Conservation (phyloP, 306 rosid species). For the Inga oerstediana region DNA sequence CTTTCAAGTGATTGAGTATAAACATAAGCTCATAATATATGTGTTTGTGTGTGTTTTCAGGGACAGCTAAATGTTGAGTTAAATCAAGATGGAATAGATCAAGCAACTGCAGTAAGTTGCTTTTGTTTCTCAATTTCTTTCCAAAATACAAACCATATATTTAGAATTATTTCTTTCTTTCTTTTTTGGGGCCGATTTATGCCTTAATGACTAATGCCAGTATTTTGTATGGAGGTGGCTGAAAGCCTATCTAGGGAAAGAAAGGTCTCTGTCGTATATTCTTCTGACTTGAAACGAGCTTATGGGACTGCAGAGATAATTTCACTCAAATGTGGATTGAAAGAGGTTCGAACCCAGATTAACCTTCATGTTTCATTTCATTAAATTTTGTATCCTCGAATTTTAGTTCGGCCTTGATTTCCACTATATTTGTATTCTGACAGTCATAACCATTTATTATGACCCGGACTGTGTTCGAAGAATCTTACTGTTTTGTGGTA, state of each 20-base stretch:
- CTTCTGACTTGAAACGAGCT: too few relatives aligned
- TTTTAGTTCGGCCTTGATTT: not conserved
- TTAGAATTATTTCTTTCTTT: conserved; percentile 10
- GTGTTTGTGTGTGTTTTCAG: conserved; percentile 38
- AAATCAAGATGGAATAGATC: conserved; percentile 84
- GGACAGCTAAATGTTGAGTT: conserved; percentile 85
- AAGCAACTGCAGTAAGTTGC: conserved; percentile 77
- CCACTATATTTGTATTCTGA: conserved; percentile 1
- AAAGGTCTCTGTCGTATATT: conserved; percentile 60
- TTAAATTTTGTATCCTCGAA: conserved; percentile 7
- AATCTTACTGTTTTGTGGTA: not conserved
- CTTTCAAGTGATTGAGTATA: not conserved
- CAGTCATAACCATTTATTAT: conserved; percentile 1
- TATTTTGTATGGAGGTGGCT: conserved; percentile 62
- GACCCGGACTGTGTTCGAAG: not conserved
- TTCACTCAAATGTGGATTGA: conserved; percentile 48
- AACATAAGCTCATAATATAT: too few relatives aligned
- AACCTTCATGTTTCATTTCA: conserved; percentile 2
- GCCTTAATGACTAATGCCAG: conserved; percentile 14
- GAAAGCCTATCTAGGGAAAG: conserved; percentile 74
- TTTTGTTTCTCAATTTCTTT: conserved; percentile 18
- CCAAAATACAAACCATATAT: conserved; percentile 6
- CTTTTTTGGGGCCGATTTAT: not conserved
- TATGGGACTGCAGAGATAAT: too few relatives aligned
- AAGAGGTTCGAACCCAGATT: conserved; percentile 57